A percentile compares a stretch with the other conserved stretches of the same genome.
These are phyloP conservation scores for Colletotrichum eremochloae DNA, from an alignment of 2,329 filamentous ascomycete genomes.

Conservation along the genomic window DNA sequence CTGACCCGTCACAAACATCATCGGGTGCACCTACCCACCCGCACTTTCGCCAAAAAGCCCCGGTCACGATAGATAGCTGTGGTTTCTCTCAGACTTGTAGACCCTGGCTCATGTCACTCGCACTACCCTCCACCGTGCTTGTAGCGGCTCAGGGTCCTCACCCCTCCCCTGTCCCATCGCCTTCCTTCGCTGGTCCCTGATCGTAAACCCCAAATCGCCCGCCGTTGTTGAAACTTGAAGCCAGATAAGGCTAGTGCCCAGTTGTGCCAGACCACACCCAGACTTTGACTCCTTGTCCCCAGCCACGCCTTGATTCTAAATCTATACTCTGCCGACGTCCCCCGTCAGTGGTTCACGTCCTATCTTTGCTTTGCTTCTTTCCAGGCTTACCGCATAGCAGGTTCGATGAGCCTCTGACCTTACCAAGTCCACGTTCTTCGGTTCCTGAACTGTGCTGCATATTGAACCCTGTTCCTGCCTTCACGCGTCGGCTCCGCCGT, in stretches of 20 bases:
- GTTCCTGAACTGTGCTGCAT: constrained; percentile 17
- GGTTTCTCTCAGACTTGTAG: neutral
- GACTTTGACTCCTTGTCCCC: constrained; percentile 22
- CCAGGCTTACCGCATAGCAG: constrained; percentile 7
- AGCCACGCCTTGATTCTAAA: constrained; percentile 35
- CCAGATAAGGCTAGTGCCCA: constrained; percentile 22
- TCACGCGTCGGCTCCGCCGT: constrained; percentile 23
- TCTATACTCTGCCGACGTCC: constrained; percentile 27
- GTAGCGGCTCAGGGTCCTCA: constrained; percentile 1
- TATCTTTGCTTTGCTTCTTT: constrained; percentile 14
- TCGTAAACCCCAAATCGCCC: constrained; percentile 22
- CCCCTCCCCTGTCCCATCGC: constrained; percentile 20
- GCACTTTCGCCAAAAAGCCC: constrained; percentile 6
- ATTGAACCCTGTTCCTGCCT: constrained; percentile 6
- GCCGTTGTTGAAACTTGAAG: constrained; percentile 25
- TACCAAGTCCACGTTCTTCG: constrained; percentile 2
- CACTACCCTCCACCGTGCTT: constrained; percentile 27
- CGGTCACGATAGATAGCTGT: constrained; percentile 17
- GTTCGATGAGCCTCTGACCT: constrained; percentile 6
- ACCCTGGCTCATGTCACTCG: constrained; percentile 1
- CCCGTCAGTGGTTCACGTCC: constrained; percentile 20
- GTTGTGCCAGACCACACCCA: constrained; percentile 28
- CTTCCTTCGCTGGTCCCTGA: constrained; percentile 23
- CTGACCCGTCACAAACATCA: constrained; percentile 18
- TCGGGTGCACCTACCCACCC: constrained; percentile 7